These are phyloP conservation scores for Suhomyces bolitotheri DNA, from an alignment of 1,139 yeast genomes.

Conservation along the genomic window DNA sequence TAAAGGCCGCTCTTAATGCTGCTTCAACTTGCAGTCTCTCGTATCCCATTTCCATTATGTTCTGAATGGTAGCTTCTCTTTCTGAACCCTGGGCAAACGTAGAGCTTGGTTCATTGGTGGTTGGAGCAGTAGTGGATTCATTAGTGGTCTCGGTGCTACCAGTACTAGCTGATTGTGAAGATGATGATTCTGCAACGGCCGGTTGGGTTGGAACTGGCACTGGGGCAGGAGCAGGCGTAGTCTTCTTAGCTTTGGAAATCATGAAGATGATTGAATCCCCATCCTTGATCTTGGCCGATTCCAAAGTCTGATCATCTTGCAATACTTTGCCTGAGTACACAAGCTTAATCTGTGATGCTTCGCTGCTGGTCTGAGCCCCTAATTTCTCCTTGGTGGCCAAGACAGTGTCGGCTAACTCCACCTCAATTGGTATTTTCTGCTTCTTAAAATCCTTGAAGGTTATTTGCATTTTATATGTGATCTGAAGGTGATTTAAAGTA, in stretches of 20 bases:
- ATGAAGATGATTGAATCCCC: conserved; percentile 91
- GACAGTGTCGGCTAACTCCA: conserved; percentile 70
- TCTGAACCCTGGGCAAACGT: conserved; percentile 64
- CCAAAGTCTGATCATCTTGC: conserved; percentile 77
- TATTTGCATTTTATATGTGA: conserved; percentile 58
- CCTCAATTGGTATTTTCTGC: conserved; percentile 78
- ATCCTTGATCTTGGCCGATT: conserved; percentile 73
- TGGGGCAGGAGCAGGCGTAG: conserved; percentile 21
- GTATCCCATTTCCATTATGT: conserved; percentile 96
- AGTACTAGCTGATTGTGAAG: conserved; percentile 10
- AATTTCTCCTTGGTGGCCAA: conserved; percentile 70
- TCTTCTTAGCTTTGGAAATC: conserved; percentile 61
- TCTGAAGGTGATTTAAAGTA: neutral
- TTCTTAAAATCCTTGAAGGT: conserved; percentile 91
- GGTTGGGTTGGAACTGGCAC: conserved; percentile 14
- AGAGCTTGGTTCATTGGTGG: conserved; percentile 21
- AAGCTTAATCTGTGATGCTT: conserved; percentile 75
- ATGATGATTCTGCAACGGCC: conserved; percentile 18
- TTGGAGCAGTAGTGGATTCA: conserved; percentile 25
- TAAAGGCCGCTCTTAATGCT: conserved; percentile 93
- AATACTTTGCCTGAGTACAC: conserved; percentile 92
- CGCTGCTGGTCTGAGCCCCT: conserved; percentile 68
- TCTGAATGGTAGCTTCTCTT: conserved; percentile 68
- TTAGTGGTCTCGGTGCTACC: conserved; percentile 8
- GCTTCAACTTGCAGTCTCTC: conserved; percentile 83